Evolutionary conservation across 495 filamentous ascomycete species (phyloP), one percentile per base, ranked within the genome.

Genomic region (Niebla homalea): DNA sequence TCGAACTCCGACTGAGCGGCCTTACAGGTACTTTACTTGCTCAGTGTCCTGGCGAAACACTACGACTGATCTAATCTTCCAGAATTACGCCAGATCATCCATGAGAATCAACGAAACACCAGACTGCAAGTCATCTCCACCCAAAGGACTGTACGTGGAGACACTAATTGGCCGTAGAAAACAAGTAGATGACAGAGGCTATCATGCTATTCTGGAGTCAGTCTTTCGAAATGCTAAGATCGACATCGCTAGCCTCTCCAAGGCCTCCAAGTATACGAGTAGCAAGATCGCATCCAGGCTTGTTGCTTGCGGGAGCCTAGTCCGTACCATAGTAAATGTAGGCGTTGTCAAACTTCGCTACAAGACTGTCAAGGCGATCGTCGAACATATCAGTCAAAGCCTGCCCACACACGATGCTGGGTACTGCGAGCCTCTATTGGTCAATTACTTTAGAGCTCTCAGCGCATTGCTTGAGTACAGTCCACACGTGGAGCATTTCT

Each of bases 311-410:
- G 87, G 84, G n/a, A 76, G 75, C 29, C 79, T 81, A 20, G 63
- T 97, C 42, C 81, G 86, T 20, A 66, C 79, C 2, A 76, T 80
- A 35, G 74, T 94, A 40, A 76, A 83, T 54, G 71, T 79, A 41
- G 83, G 83, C 19, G 68, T 84, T 40, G 64, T 67, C 46, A 83
- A 78, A 50, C 59, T 97, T 52, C 83, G 79, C 61, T 66, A 67
- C 41, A 93, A 87, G 60, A 87, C 88, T 2, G 75, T 89, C 23
- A 79, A 80, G 53, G 76, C 86, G 4, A 63, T 95, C 22, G 69
- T 89, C 51, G 81, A 87, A 42, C 89, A 94, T 62, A 82, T 97
- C 50, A 79, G 75, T 18, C 79, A 96, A 54, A 80, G 76, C 36
- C 69, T 97, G 36, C 77, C 77, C 12, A 68, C 71, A 4, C 64